phyloP scores from a whole-genome alignment of 2,329 filamentous ascomycete genomes.

The Fusarium miscanthi region DNA sequence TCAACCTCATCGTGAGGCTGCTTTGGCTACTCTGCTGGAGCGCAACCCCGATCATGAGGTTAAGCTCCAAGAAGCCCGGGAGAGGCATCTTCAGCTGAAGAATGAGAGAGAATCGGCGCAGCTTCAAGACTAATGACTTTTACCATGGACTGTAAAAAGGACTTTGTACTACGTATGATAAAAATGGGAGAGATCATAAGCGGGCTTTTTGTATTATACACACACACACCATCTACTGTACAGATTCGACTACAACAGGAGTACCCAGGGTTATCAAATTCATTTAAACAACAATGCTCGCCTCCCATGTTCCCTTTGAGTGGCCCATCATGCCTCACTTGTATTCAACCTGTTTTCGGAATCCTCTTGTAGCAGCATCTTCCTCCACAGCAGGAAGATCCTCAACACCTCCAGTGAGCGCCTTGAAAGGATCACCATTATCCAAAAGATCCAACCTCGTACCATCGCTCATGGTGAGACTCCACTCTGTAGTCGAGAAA shows the following conservation, averaged over 20 bases:
- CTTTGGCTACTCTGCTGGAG: constrained; percentile 56
- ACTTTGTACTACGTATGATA: constrained; percentile 37
- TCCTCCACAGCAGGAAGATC: constrained; percentile 51
- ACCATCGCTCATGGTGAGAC: constrained; percentile 74
- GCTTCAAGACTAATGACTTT: constrained; percentile 29
- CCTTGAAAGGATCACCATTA: constrained; percentile 74
- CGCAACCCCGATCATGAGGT: constrained; percentile 60
- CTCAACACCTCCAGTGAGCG: constrained; percentile 58
- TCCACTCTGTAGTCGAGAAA: constrained; percentile 95
- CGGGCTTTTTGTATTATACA: constrained; percentile 55
- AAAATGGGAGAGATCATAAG: constrained; percentile 45
- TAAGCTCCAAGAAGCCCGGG: constrained; percentile 61
- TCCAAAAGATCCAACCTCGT: constrained; percentile 78
- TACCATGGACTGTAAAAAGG: constrained; percentile 45
- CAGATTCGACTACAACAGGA: constrained; percentile 46
- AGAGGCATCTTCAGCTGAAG: constrained; percentile 66
- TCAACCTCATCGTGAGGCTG: constrained; percentile 60
- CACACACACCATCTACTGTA: constrained; percentile 47
- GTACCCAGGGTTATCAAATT: constrained; percentile 40
- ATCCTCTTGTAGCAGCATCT: constrained; percentile 59
- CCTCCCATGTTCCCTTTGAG: neutral
- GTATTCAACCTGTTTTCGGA: constrained; percentile 59
- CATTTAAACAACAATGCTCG: constrained; percentile 12
- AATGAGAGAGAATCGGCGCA: constrained; percentile 53
- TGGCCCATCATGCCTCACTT: constrained; percentile 38